Percentiles rank a stretch among this genome's conserved stretches.
Evolutionary conservation across 1,284 basidiomycete species (phyloP).

Genomic region (Ceratobasidium papillatum): DNA sequence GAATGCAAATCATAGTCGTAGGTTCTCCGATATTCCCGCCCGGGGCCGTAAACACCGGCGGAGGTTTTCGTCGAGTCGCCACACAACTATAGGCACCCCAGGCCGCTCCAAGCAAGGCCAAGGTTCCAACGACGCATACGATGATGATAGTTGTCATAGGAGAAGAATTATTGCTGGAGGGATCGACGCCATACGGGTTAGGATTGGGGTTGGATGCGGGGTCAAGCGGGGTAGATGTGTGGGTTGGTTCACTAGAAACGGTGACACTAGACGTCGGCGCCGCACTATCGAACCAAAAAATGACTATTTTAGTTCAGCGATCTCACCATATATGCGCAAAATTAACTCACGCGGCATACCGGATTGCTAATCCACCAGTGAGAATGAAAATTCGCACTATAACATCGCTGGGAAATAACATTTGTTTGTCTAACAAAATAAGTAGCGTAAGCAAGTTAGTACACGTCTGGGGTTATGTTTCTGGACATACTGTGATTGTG

Average conservation of each 20-base stretch:
- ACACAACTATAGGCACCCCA: conserved; percentile 12
- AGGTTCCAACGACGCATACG: conserved; percentile 6
- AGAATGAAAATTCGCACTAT: background rate
- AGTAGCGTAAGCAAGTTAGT: background rate
- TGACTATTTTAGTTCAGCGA: background rate
- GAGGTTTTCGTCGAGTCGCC: background rate
- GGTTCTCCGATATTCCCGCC: background rate
- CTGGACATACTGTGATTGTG: background rate
- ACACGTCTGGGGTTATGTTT: background rate
- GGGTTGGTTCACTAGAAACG: background rate
- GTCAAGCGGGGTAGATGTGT: background rate
- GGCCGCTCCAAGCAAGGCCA: background rate
- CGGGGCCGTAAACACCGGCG: background rate
- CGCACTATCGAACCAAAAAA: background rate
- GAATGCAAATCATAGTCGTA: conserved; percentile 13
- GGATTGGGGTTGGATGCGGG: conserved; percentile 2
- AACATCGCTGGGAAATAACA: background rate
- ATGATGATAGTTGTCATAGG: conserved; percentile 19
- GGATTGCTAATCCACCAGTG: background rate
- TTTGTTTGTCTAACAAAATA: background rate
- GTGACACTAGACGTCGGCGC: background rate
- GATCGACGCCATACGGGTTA: background rate
- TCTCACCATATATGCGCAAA: background rate
- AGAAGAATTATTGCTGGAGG: background rate
- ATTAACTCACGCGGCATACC: conserved; percentile 3